Evolutionary conservation across 2,329 filamentous ascomycete genomes (phyloP).

Genomic region (Acephala macrosclerotiorum): DNA sequence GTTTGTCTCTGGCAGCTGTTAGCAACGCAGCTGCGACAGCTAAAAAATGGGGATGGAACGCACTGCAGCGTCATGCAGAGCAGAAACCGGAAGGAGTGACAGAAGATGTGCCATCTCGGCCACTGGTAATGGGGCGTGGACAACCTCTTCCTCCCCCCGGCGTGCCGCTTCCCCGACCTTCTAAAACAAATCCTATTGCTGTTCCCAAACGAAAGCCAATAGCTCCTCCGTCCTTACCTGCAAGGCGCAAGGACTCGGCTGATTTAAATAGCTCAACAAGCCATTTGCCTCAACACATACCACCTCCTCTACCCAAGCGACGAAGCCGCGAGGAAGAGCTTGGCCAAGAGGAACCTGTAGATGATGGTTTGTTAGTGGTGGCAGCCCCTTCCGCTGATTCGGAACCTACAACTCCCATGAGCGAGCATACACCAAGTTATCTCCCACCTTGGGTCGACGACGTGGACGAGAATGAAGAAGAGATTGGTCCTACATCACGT

Average conservation of each 20-base stretch:
- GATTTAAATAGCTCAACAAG: slow-evolving; percentile 33
- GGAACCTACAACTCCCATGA: slow-evolving; percentile 59
- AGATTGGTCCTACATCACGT: slow-evolving; percentile 12
- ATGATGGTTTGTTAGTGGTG: slow-evolving; percentile 68
- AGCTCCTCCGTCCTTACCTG: slow-evolving; percentile 50
- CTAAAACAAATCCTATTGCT: slow-evolving; percentile 62
- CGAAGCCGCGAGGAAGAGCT: slow-evolving; percentile 44
- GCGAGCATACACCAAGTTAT: slow-evolving; percentile 45
- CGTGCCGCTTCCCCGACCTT: slow-evolving; percentile 75
- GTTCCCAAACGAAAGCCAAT: slow-evolving; percentile 72
- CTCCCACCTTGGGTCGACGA: slow-evolving; percentile 48
- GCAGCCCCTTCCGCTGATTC: slow-evolving; percentile 71
- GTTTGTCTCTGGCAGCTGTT: slow-evolving; percentile 60
- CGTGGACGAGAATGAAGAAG: slow-evolving; percentile 38
- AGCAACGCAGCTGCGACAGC: slow-evolving; percentile 63
- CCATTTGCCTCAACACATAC: slow-evolving; percentile 42
- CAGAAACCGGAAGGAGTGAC: slow-evolving; percentile 33
- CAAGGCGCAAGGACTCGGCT: slow-evolving; percentile 38
- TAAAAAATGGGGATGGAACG: slow-evolving; percentile 66
- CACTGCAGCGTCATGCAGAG: slow-evolving; percentile 57
- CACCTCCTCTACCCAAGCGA: slow-evolving; percentile 56
- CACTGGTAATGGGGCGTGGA: slow-evolving; percentile 75
- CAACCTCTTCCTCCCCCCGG: slow-evolving; percentile 84
- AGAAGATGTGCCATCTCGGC: slow-evolving; percentile 61
- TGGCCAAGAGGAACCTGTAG: slow-evolving; percentile 46